Conservation (phyloP, 2,329 filamentous ascomycete genomes). For the Botryotinia narcissicola region DNA sequence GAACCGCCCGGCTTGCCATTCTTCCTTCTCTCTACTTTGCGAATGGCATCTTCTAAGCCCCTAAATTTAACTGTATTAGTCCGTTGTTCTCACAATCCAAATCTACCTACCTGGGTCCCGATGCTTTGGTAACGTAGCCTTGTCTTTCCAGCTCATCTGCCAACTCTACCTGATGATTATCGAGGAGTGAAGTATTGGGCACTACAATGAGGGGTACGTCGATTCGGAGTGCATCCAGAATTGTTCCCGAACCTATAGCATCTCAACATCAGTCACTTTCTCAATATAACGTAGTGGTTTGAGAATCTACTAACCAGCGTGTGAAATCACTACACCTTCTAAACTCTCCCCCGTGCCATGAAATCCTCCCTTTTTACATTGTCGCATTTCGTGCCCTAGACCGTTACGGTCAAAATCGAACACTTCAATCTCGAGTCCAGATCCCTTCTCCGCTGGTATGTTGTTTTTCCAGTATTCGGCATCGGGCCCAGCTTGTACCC, state of each 20-base stretch:
- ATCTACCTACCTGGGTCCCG: slow-evolving; percentile 28
- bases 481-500: slow-evolving; percentile 80
- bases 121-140: slow-evolving; percentile 63
- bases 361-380: slow-evolving; percentile 45
- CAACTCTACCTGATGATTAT: slow-evolving; percentile 90
- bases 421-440: slow-evolving; percentile 52
- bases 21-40: slow-evolving; percentile 25
- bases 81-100: not conserved
- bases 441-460: slow-evolving; percentile 22
- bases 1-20: not conserved
- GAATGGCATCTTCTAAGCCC: slow-evolving; percentile 28
- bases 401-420: slow-evolving; percentile 65
- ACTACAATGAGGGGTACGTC: slow-evolving; percentile 82
- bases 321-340: slow-evolving; percentile 78
- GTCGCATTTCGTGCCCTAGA: slow-evolving; percentile 46
- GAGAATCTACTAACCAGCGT: slow-evolving; percentile 65
- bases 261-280: slow-evolving; percentile 3
- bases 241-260: slow-evolving; percentile 75
- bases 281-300: slow-evolving; percentile 2
- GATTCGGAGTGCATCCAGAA: slow-evolving; percentile 76
- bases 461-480: slow-evolving; percentile 47
- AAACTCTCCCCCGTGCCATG: slow-evolving; percentile 43
- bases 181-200: slow-evolving; percentile 75
- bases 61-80: slow-evolving; percentile 21
- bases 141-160: slow-evolving; percentile 71